phyloP scores from a whole-genome alignment of 441 rosid species.

The Bocquillonia castaneifolia region DNA sequence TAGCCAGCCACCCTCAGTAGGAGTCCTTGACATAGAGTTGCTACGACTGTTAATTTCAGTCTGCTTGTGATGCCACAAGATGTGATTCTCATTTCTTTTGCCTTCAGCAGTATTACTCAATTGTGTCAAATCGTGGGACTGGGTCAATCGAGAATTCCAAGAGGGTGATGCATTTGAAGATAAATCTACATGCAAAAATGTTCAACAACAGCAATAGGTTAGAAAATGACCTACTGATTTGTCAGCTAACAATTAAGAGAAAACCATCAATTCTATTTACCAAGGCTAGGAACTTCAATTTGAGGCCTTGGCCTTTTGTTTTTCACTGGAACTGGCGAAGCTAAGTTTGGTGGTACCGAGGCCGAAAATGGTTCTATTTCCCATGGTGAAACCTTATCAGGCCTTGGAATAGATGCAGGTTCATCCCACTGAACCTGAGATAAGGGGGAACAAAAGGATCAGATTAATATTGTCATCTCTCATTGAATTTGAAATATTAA shows the following conservation, averaged over 20 bases:
- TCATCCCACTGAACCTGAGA: conserved; percentile 94
- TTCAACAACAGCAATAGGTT: conserved; percentile 11
- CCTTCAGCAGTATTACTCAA: conserved; percentile 41
- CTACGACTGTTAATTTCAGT: conserved; percentile 32
- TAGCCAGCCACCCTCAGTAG: conserved; percentile 44
- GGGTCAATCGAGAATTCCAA: conserved; percentile 38
- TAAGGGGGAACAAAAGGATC: conserved; percentile 16
- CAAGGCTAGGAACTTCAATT: conserved; percentile 37
- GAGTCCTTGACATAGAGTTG: conserved; percentile 37
- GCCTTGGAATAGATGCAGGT: conserved; percentile 66
- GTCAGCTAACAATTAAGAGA: background rate
- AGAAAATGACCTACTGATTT: conserved; percentile 17
- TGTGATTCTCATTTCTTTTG: conserved; percentile 43
- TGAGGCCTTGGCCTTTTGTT: conserved; percentile 65
- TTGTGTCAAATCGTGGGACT: conserved; percentile 40
- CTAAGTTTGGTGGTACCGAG: conserved; percentile 34
- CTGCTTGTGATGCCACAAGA: conserved; percentile 49
- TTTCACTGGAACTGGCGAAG: conserved; percentile 45
- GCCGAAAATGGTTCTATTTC: conserved; percentile 74
- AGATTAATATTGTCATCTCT: conserved; percentile 9
- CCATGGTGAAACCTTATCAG: conserved; percentile 94
- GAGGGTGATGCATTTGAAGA: conserved; percentile 38
- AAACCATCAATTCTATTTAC: conserved; percentile 27
- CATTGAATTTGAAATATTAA: background rate
- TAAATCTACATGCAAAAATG: conserved; percentile 33